Percentiles rank a stretch among this genome's conserved stretches.
Evolutionary conservation across 108 stramenopile species (phyloP).

Genomic region (Tribonema minus): DNA sequence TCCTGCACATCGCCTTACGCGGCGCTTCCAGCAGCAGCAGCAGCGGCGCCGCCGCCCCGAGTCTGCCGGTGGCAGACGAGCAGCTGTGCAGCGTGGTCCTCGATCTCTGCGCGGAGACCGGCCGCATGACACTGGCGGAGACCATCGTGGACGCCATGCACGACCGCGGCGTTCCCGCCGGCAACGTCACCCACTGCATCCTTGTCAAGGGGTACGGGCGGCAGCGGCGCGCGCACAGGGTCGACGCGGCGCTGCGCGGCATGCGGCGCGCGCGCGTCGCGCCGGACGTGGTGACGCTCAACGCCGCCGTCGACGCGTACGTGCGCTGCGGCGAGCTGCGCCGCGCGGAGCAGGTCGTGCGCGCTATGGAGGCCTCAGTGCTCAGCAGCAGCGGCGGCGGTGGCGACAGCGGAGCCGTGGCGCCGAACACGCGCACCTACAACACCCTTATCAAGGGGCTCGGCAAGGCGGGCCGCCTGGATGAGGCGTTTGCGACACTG

Average conservation of each 20-base stretch:
- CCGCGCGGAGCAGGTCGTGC: not conserved
- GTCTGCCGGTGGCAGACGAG: not conserved
- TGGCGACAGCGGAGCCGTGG: not conserved
- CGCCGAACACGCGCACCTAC: slow-evolving; percentile 13
- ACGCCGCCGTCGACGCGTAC: slow-evolving; percentile 25
- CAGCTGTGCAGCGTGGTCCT: slow-evolving; percentile 26
- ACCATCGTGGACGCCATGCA: slow-evolving; percentile 15
- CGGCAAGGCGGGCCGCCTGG: slow-evolving; percentile 8
- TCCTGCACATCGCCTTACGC: too few relatives aligned
- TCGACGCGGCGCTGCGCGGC: slow-evolving; percentile 10
- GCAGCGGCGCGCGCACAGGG: slow-evolving; percentile 3
- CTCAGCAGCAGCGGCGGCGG: not conserved
- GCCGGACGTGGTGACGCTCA: slow-evolving; percentile 5
- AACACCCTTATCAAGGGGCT: slow-evolving; percentile 41
- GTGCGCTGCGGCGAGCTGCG: slow-evolving; percentile 21
- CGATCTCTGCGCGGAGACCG: slow-evolving; percentile 27
- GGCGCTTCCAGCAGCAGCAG: too few relatives aligned
- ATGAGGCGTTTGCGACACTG: slow-evolving; percentile 11
- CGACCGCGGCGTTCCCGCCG: not conserved
- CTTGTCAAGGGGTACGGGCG: slow-evolving; percentile 36
- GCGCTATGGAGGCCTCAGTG: slow-evolving; percentile 22
- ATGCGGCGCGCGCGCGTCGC: not conserved
- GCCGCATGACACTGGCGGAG: slow-evolving; percentile 31
- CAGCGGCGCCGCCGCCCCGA: not conserved
- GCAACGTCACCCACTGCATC: slow-evolving; percentile 8